Conservation (phyloP, 129 eudicot species). For the Centrapalus pauciflorus region DNA sequence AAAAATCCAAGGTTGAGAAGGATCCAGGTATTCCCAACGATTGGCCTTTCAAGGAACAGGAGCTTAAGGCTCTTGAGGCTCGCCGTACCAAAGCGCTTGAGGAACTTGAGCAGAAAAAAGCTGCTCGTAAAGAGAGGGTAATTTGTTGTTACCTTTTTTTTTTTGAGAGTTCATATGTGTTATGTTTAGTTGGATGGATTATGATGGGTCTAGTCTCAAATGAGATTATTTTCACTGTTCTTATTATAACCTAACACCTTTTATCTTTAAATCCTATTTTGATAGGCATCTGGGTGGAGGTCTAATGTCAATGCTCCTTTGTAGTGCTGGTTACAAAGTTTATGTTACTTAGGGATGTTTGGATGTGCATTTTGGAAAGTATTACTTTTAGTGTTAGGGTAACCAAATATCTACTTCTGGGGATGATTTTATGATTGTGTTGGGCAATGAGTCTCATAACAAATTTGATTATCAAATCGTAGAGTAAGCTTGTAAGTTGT, state of each 20-base stretch:
- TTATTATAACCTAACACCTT: background rate
- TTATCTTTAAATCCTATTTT: background rate
- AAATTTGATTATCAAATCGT: no score
- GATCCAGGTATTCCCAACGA: constrained; percentile 97
- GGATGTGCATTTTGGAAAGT: no score
- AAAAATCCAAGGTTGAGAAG: constrained; percentile 68
- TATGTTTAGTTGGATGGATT: background rate
- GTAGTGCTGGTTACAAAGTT: background rate
- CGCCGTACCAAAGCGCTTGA: constrained; percentile 74
- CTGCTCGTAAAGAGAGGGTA: constrained; percentile 99
- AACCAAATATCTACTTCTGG: no score
- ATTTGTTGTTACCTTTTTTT: background rate
- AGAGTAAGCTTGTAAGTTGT: no score
- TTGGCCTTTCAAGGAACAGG: constrained; percentile 99
- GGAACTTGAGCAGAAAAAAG: constrained; percentile 85
- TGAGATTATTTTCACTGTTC: background rate
- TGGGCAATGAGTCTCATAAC: no score
- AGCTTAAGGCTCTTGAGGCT: constrained; percentile 86
- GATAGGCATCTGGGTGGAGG: background rate
- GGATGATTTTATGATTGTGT: no score
- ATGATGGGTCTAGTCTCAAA: background rate
- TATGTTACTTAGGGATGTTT: background rate
- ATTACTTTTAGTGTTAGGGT: no score
- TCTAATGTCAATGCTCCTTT: background rate
- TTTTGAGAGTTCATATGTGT: background rate